Evolutionary conservation across 306 rosid genomes (phyloP), one percentile per base, ranked within the genome.

Genomic region (Begonia peltatifolia): DNA sequence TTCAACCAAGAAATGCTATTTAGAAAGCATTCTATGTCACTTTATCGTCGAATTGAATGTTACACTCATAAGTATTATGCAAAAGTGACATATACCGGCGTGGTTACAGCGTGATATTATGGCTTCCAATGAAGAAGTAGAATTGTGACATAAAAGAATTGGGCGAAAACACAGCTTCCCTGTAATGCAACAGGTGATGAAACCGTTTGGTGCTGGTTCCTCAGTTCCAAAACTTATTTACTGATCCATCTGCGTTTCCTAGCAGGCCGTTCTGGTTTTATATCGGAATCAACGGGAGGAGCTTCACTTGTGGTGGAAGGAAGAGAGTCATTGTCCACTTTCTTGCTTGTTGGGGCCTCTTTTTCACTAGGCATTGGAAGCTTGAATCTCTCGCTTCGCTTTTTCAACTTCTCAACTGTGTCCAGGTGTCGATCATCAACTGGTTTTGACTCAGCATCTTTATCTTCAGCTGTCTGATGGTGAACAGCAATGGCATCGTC

Each of bases 351-450:
- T 42, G 54, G 11, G 22, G 83, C 75, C 48, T 92, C 99, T 72
- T 86, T 92, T 64, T 86, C 99, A 60, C 84, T 83, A 6, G 96
- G 96, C 94, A 92, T 73, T 8, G 96, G 99, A 58, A 81, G 96
- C 82, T 81, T 86, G 94, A 92, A 92, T 59, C 99, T 82, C 76
- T 92, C 99, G 1, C 99, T 92, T 22, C 99, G 79, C 71, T 92
- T 92, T 81, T 92, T 92, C 76, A 92, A 73, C 79, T 82, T 81
- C 94, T 92, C 99, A 12, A 86, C 96, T 3, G 99, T 92, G 75
- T 92, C 94, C 62, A 83, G 81, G 63, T 79, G 83, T 43, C 71
- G 74, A 62, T 81, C 99, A 16, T 83, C 95, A 49, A 63, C 25
- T 46, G 71, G 85, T 41, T 56, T 42, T 13, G 74, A 80, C 67